Base-by-base conservation (phyloP, 139 green algal genomes). In the Coccomyxa sp. region DNA sequence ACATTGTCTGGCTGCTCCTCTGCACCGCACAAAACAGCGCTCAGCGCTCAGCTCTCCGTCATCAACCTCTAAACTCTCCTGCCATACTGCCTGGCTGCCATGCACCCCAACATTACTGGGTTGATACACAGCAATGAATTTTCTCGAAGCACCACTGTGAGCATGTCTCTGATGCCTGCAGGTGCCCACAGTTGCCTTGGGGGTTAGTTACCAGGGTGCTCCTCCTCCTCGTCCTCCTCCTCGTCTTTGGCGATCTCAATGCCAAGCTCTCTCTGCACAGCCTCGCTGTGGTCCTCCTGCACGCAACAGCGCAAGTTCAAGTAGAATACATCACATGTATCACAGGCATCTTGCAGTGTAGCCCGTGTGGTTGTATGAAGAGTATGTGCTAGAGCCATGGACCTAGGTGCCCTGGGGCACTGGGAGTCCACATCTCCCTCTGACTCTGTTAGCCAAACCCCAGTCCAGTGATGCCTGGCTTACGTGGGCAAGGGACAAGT, bases 231-330 rank as follows among this genome's bases (percentile, higher is more conserved):
- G 37, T 85, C 82, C 27, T 91, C 86, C 3, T 88, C 85, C 29
- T 88, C 87, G 22, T 76, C 84, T 44, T 81, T 81, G 31, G 80
- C 74, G 18, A 91, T 38, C 73, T 91, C 87, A 58, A 91, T 80
- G 16, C 87, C 87, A 39, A 91, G 78, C 50, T 83, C 87, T 33
- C 80, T 77, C 78, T 90, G 80, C 27, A 91, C 83, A 58, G 84
- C 87, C 18, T 82, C 38, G 7, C 85, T 50, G 34, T 73, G 55
- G 22, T 82, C 79, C 24, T 83, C 71, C 82, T 77, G 74, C 37
- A 39, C 33, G 44, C n/a, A n/a, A n/a, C n/a, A n/a, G n/a, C n/a
- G n/a, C n/a, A n/a, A n/a, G n/a, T n/a, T n/a, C n/a, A n/a, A n/a
- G n/a, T n/a, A n/a, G n/a, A n/a, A n/a, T n/a, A n/a, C n/a, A n/a